These are phyloP conservation scores for Capsicum chinense DNA, from an alignment of 257 asterid genomes.

Conservation along the genomic window DNA sequence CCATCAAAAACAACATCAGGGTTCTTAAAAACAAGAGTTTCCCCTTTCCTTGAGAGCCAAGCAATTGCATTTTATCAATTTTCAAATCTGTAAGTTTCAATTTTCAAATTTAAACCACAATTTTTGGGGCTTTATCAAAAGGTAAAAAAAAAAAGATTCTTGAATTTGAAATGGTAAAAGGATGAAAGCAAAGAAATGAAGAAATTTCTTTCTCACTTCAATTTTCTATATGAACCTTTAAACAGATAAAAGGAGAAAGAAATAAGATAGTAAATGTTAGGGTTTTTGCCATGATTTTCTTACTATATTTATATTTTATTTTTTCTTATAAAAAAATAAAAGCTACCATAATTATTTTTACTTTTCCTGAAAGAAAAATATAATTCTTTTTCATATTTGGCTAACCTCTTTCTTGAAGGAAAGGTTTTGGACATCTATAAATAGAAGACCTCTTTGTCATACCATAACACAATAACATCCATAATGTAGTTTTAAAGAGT, in stretches of 20 bases:
- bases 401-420: too few species aligned
- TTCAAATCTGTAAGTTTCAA: not conserved
- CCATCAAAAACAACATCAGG: conserved; percentile 41
- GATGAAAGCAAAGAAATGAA: not conserved
- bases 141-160: not conserved
- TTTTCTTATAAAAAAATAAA: too few species aligned
- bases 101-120: not conserved
- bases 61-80: not conserved
- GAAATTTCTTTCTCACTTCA: not conserved
- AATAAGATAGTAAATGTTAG: too few species aligned
- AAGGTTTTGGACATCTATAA: too few species aligned
- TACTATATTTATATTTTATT: too few species aligned
- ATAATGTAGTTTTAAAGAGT: too few species aligned
- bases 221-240: not conserved
- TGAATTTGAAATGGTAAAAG: not conserved
- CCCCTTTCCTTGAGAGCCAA: not conserved
- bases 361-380: too few species aligned
- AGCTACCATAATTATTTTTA: too few species aligned
- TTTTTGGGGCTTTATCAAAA: not conserved
- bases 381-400: too few species aligned
- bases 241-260: not conserved
- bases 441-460: too few species aligned
- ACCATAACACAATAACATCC: too few species aligned
- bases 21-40: not conserved
- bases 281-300: too few species aligned